These are phyloP conservation scores for Pilasporangium apinafurcum DNA, from an alignment of 352 stramenopile species.

Conservation along the genomic window DNA sequence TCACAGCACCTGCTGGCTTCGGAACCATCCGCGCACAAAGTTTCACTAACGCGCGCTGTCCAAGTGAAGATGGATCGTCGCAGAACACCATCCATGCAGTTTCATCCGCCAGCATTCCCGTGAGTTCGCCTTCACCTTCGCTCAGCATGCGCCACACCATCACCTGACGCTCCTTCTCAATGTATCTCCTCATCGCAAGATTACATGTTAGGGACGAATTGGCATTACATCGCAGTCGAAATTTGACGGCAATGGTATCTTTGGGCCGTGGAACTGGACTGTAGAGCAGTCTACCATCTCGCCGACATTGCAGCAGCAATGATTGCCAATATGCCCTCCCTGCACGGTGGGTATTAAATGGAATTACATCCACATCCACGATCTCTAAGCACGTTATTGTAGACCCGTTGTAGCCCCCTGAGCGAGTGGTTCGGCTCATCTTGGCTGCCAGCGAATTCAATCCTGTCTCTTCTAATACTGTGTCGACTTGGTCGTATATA, in stretches of 20 bases:
- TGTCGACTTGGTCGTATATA: conserved; percentile 26
- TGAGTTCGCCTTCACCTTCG: conserved; percentile 24
- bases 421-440: conserved; percentile 3
- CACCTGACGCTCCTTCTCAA: conserved; percentile 33
- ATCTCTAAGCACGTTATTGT: conserved; percentile 33
- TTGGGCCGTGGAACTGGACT: conserved; percentile 7
- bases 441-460: conserved; percentile 27
- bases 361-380: conserved; percentile 32
- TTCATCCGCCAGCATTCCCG: conserved; percentile 52
- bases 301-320: conserved; percentile 23
- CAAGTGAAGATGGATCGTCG: conserved; percentile 1
- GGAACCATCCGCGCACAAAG: conserved; percentile 7
- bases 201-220: conserved; percentile 13
- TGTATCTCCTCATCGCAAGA: conserved; percentile 42
- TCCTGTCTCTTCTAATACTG: conserved; percentile 37
- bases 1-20: not conserved
- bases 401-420: not conserved
- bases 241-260: conserved; percentile 39
- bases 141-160: conserved; percentile 46
- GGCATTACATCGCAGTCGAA: conserved; percentile 14
- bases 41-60: not conserved
- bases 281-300: conserved; percentile 23
- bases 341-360: conserved; percentile 23
- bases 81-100: conserved; percentile 56
- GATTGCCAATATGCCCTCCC: conserved; percentile 25